Evolutionary conservation across 495 filamentous ascomycete species (phyloP), one percentile per base, ranked within the genome.

Genomic region (Elaphomyces granulatus): DNA sequence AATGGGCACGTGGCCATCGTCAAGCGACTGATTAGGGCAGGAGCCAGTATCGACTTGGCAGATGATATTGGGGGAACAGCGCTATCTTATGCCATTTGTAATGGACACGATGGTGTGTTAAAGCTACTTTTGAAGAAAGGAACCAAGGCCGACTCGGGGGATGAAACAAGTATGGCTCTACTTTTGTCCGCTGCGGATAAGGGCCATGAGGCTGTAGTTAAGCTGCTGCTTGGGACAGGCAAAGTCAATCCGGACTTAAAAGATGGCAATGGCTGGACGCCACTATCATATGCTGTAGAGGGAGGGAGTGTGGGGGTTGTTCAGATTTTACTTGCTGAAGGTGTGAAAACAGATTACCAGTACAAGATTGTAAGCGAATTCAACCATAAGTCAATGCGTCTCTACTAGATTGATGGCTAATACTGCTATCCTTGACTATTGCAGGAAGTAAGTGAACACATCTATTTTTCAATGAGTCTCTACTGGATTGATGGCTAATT

Each of bases 1-100:
- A 15, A 37, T 9, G 53, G 53, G 15, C 46, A 60, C 18, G 36
- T 26, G 8, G 45, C 41, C 3, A 40, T 47, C 19, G 43, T 53
- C 4, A 20, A 21, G 7, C 10, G 46, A 14, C 42, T 61, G 1
- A 33, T 57, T 3, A 9, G 50, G 6, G 23, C 43, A 31, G 47
- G 49, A 0, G 53, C 49, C 23, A 20, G 40, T 15, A 20, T 33
- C 14, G 41, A 44, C 19, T n/a, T 18, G 15, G 4, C 41, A 7
- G 51, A 55, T 23, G 26, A 40, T 20, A 14, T 10, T 14, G 52
- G 52, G 8, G 26, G 48, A 17, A 44, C 39, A 17, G 49, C 54
- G 2, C 20, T 61, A 7, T 51, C 59, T 41, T 33, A 49, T 15
- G 56, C 52, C 21, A 50, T 50, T 16, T 15, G 15, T 4, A 26